Conservation (phyloP, 2,329 filamentous ascomycete genomes). For the Fusarium sp. region DNA sequence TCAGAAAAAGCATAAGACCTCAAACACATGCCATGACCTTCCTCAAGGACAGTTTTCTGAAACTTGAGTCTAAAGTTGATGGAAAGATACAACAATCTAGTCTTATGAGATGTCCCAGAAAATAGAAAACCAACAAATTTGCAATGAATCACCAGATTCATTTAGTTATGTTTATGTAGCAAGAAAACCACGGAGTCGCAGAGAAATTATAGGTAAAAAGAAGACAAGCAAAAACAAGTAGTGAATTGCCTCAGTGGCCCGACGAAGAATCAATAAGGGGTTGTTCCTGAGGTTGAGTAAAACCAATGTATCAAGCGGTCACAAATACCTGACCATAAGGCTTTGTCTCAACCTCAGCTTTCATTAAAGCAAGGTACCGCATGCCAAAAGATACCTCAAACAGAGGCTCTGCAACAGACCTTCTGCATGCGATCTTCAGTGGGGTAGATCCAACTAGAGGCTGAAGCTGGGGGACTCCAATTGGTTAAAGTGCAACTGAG, state of each 20-base stretch:
- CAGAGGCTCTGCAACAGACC: conserved; percentile 36
- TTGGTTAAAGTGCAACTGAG: conserved; percentile 20
- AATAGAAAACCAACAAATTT: too few species aligned
- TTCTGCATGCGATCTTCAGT: conserved; percentile 37
- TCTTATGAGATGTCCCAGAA: too few species aligned
- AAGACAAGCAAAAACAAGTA: neutral
- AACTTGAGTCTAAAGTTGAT: neutral
- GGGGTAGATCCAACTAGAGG: conserved; percentile 18
- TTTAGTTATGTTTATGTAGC: too few species aligned
- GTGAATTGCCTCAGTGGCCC: neutral
- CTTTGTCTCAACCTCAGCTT: conserved; percentile 14
- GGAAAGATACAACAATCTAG: neutral
- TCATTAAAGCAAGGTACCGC: conserved; percentile 40
- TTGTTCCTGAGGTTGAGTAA: neutral
- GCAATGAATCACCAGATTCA: too few species aligned
- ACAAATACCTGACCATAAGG: conserved; percentile 10
- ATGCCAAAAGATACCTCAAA: conserved; percentile 35
- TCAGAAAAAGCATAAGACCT: neutral
- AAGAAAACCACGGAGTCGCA: neutral
- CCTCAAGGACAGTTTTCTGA: neutral
- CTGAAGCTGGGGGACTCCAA: conserved; percentile 17
- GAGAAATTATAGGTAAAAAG: neutral
- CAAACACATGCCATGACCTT: too few species aligned
- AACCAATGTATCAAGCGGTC: conserved; percentile 21
- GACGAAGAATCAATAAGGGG: conserved; percentile 2